A percentile compares a stretch with the other conserved stretches of the same genome.
Conservation (phyloP, 208 protist species). For the Tetramitus jugosus region DNA sequence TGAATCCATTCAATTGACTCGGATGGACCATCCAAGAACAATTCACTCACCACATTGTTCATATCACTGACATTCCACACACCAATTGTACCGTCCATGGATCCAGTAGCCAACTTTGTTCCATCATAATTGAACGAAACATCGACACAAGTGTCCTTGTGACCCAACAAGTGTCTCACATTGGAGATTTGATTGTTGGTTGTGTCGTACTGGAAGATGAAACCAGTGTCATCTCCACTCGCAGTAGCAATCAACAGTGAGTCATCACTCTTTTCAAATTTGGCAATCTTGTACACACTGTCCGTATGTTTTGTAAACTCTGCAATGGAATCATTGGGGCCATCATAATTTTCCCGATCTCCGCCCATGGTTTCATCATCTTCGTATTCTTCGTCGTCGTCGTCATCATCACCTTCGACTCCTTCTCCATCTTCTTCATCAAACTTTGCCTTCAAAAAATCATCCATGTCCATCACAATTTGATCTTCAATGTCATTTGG, state of each 20-base stretch:
- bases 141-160: constrained; percentile 47
- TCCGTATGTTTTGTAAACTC: constrained; percentile 35
- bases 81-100: constrained; percentile 44
- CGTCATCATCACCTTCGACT: background rate
- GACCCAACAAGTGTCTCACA: constrained; percentile 32
- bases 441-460: background rate
- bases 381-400: constrained; percentile 27
- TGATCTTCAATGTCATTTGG: background rate
- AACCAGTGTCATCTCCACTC: constrained; percentile 51
- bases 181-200: background rate
- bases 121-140: constrained; percentile 51
- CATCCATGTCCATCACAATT: constrained; percentile 3
- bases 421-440: constrained; percentile 23
- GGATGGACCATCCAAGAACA: constrained; percentile 51
- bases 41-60: too few relatives aligned
- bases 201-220: constrained; percentile 38
- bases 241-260: constrained; percentile 31
- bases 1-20: constrained; percentile 42
- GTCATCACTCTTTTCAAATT: background rate
- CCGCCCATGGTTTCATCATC: constrained; percentile 28
- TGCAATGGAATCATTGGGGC: constrained; percentile 7
- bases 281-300: constrained; percentile 40
- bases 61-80: too few relatives aligned
- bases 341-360: constrained; percentile 21
- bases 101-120: constrained; percentile 49